These are phyloP conservation scores for Phytophthora palmivora DNA, from an alignment of 352 stramenopile genomes.

Conservation along the genomic window DNA sequence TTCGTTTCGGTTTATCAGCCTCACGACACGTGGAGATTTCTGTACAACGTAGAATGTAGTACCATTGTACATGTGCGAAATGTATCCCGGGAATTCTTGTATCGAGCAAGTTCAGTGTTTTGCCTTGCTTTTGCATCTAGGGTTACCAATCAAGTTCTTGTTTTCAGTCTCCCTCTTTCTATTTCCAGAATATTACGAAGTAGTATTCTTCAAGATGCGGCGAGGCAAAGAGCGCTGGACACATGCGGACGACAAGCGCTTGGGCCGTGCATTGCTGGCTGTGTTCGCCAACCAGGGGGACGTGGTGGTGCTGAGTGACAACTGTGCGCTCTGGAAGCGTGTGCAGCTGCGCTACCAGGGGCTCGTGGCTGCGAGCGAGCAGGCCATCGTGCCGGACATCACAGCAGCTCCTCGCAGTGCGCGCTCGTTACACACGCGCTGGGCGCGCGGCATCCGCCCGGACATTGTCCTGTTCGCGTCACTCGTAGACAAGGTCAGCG, in stretches of 20 bases:
- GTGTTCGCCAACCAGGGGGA: slow-evolving; percentile 35
- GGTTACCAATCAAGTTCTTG: slow-evolving; percentile 13
- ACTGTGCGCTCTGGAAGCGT: slow-evolving; percentile 37
- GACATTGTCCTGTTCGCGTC: slow-evolving; percentile 39
- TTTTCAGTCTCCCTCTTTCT: slow-evolving; percentile 20
- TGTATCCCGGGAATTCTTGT: slow-evolving; percentile 8
- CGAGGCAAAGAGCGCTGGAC: slow-evolving; percentile 42
- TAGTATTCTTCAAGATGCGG: slow-evolving; percentile 29
- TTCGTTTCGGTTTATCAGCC: not conserved
- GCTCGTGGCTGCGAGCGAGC: slow-evolving; percentile 26
- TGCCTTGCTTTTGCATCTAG: slow-evolving; percentile 18
- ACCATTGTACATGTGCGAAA: slow-evolving; percentile 12
- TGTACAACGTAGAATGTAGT: too few relatives aligned
- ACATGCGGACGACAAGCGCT: slow-evolving; percentile 38
- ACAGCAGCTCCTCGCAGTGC: slow-evolving; percentile 25
- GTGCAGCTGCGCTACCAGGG: slow-evolving; percentile 42
- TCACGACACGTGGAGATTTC: slow-evolving; percentile 12
- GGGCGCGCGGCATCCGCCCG: slow-evolving; percentile 33
- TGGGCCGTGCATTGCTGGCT: slow-evolving; percentile 32
- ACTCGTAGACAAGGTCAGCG: slow-evolving; percentile 25
- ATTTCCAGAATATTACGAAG: slow-evolving; percentile 26
- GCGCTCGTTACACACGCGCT: slow-evolving; percentile 40
- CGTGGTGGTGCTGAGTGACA: slow-evolving; percentile 33
- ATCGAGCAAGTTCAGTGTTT: slow-evolving; percentile 16
- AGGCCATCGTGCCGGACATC: slow-evolving; percentile 17